These are phyloP conservation scores for Cutaneotrichosporon curvatum DNA, from an alignment of 1,284 basidiomycete species.

Conservation along the genomic window DNA sequence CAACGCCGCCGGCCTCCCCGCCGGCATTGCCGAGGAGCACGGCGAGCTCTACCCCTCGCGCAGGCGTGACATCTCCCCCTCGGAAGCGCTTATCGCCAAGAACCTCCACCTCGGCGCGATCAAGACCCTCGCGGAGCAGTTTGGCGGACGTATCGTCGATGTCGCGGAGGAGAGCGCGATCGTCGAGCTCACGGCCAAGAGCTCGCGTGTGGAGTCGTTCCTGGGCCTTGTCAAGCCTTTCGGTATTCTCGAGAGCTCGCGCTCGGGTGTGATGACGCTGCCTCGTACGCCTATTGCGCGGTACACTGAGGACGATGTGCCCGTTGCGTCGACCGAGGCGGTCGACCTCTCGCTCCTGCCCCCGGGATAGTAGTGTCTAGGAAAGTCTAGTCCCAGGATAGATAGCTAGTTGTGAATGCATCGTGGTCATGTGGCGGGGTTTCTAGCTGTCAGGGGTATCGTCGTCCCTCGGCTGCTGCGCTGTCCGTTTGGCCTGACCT, in stretches of 20 bases:
- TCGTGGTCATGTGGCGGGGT: too few species aligned
- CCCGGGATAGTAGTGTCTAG: slow-evolving; percentile 82
- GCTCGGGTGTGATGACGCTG: slow-evolving; percentile 96
- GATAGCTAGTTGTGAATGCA: too few species aligned
- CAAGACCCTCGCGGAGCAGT: slow-evolving; percentile 76
- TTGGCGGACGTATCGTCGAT: slow-evolving; percentile 88
- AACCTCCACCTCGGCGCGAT: slow-evolving; percentile 85
- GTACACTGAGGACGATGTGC: slow-evolving; percentile 58
- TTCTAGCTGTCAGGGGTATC: too few species aligned
- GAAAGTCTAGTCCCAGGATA: too few species aligned
- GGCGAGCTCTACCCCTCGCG: slow-evolving; percentile 25
- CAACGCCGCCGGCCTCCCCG: slow-evolving; percentile 60
- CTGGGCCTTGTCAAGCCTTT: slow-evolving; percentile 87
- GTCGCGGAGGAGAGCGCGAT: slow-evolving; percentile 90
- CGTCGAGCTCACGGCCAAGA: slow-evolving; percentile 92
- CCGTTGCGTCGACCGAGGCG: slow-evolving; percentile 49
- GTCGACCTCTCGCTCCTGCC: slow-evolving; percentile 83
- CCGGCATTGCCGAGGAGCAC: slow-evolving; percentile 51
- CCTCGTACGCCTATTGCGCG: slow-evolving; percentile 78
- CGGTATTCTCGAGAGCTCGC: slow-evolving; percentile 85
- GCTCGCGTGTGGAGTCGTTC: slow-evolving; percentile 84
- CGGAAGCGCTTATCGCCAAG: slow-evolving; percentile 79
- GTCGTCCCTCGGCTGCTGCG: too few species aligned
- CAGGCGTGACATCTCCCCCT: slow-evolving; percentile 46
- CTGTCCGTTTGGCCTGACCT: too few species aligned